Evolutionary conservation across 2,329 filamentous ascomycete species (phyloP), one percentile per base, ranked within the genome.

Genomic region (Cladosporium sphaerospermum): DNA sequence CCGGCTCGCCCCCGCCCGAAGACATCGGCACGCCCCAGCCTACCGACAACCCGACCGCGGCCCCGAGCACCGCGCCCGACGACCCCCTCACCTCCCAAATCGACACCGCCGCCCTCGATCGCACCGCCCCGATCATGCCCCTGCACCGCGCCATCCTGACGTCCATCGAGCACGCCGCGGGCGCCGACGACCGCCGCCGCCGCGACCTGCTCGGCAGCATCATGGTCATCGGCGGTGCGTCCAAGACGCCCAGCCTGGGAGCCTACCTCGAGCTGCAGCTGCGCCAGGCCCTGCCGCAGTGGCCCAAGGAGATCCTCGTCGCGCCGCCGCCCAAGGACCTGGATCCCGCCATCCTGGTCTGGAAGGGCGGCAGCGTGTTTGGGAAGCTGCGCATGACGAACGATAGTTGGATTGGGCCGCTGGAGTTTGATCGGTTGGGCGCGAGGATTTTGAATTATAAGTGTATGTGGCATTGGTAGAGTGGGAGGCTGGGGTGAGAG

Each of bases 351-450:
- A 91, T 97, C n/a, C 87, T 97, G 50, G 85, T 86, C 8, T 99
- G 93, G 93, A 99, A 99, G 78, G 93, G 93, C 3, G 93, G 89
- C 0, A 96, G 90, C 67, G 91, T 99, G 13, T 99, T 96, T 75
- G 91, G 89, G 2, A 90, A 95, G 73, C 74, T 97, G 61, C 81
- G 84, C 56, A 76, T 75, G 43, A 91, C 89, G 13, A 97, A 97
- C 71, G 93, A 99, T 69, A 93, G 87, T 64, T 99, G 93, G 93
- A 89, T 97, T 65, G 86, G 85, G 11, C 81, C 83, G 44, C 78
- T 86, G 63, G 92, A 97, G 76, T 96, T 92, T 71, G 90, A 96
- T 73, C 81, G 89, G 55, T 69, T 96, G 51, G 92, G 91, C 3
- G 80, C 83, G 55, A 81, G 93, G 64, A 79, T 92, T 55, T 73